phyloP scores from a whole-genome alignment of 2,329 filamentous ascomycete species.

The Trichophyton verrucosum region DNA sequence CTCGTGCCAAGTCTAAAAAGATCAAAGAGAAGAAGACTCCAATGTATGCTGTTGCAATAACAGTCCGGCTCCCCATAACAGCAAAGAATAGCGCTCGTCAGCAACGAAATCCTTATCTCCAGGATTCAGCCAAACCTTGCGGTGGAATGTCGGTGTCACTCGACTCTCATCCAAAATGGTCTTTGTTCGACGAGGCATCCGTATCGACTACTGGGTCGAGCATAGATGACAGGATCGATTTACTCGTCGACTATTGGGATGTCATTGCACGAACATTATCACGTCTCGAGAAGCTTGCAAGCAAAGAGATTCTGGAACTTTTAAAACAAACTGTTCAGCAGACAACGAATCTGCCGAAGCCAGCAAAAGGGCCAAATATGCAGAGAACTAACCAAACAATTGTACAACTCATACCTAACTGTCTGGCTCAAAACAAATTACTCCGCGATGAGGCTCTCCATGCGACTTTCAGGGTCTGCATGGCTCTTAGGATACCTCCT shows the following conservation, averaged over 20 bases:
- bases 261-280: conserved; percentile 45
- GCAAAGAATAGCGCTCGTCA: conserved; percentile 24
- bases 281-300: conserved; percentile 40
- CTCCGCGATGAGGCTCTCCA: conserved; percentile 38
- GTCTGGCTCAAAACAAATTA: conserved; percentile 32
- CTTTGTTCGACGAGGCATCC: conserved; percentile 29
- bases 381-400: conserved; percentile 38
- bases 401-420: conserved; percentile 39
- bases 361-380: conserved; percentile 35
- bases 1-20: conserved; percentile 32
- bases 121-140: conserved; percentile 19
- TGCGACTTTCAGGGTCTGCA: conserved; percentile 40
- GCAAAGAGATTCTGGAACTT: conserved; percentile 39
- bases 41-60: conserved; percentile 48
- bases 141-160: conserved; percentile 28
- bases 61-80: conserved; percentile 40
- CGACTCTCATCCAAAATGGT: conserved; percentile 31
- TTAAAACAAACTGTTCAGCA: conserved; percentile 37
- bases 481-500: conserved; percentile 44
- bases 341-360: conserved; percentile 31
- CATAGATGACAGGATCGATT: conserved; percentile 43
- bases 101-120: conserved; percentile 23
- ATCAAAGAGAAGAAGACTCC: conserved; percentile 43
- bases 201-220: conserved; percentile 37
- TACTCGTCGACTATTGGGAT: conserved; percentile 48